These are phyloP conservation scores for Colletotrichum endophyticum DNA, from an alignment of 2,329 filamentous ascomycete species.

Conservation along the genomic window DNA sequence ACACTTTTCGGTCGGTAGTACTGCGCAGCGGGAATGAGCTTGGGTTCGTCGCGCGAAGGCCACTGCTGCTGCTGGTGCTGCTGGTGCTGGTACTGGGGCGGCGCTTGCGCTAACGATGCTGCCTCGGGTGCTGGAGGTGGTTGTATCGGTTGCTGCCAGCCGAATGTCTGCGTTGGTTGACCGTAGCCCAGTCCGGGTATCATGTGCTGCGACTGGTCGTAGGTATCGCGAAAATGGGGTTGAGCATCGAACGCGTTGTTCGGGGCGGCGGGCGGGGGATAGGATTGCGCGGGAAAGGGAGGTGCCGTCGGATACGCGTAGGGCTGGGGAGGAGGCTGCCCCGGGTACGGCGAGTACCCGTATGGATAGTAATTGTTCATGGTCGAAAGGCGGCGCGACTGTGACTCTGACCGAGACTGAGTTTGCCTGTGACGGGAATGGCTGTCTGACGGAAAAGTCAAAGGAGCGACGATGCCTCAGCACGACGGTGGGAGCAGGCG, in stretches of 20 bases:
- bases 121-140: neutral
- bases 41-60: slow-evolving; percentile 13
- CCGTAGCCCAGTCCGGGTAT: slow-evolving; percentile 29
- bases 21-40: slow-evolving; percentile 20
- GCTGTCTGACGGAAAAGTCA: neutral
- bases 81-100: neutral
- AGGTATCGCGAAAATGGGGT: slow-evolving; percentile 1
- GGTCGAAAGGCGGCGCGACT: neutral
- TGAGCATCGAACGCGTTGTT: neutral
- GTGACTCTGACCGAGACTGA: neutral
- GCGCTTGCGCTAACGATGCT: neutral
- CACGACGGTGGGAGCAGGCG: neutral
- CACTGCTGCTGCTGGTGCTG: neutral
- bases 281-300: neutral
- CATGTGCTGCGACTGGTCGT: slow-evolving; percentile 23
- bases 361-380: slow-evolving; percentile 46
- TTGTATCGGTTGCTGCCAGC: neutral
- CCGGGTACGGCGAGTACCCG: slow-evolving; percentile 35
- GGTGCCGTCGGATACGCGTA: slow-evolving; percentile 13
- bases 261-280: neutral
- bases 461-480: neutral
- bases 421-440: neutral
- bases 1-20: slow-evolving; percentile 9
- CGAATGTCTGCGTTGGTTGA: neutral
- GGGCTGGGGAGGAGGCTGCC: slow-evolving; percentile 23